A percentile compares a stretch with the other conserved stretches of the same genome.
phyloP scores from a whole-genome alignment of 805 yeast genomes.

The Ogataea paraovalis region DNA sequence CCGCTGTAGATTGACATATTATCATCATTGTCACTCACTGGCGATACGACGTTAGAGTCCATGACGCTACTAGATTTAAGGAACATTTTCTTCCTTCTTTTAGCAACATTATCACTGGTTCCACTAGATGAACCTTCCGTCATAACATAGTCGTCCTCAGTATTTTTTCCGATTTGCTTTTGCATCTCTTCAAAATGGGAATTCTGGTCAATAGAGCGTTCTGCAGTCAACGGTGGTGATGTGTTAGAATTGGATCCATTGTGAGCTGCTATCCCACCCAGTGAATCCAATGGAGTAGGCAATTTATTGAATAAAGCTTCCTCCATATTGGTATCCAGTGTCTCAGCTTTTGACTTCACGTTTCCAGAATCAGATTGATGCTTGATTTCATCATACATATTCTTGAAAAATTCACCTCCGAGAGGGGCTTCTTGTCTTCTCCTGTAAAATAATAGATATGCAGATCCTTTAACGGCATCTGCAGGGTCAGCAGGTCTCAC shows the following conservation, averaged over 20 bases:
- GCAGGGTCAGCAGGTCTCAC: constrained; percentile 61
- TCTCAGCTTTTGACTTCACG: background rate
- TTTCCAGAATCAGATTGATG: background rate
- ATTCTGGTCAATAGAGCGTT: background rate
- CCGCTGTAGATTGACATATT: constrained; percentile 29
- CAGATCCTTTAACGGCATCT: constrained; percentile 67
- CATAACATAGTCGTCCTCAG: background rate
- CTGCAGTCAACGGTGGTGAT: background rate
- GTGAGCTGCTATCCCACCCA: background rate
- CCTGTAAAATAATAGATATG: constrained; percentile 82
- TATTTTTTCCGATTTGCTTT: background rate
- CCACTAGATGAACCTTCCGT: background rate
- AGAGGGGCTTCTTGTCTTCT: constrained; percentile 40
- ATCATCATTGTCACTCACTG: constrained; percentile 30
- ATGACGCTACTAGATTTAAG: constrained; percentile 4
- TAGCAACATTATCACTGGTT: constrained; percentile 11
- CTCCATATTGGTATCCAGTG: background rate
- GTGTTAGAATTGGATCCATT: background rate
- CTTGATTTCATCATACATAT: constrained; percentile 38
- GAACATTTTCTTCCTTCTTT: constrained; percentile 23
- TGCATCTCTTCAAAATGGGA: background rate
- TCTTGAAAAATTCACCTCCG: constrained; percentile 46
- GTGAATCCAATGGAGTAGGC: background rate
- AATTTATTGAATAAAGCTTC: background rate
- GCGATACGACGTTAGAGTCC: constrained; percentile 29